A percentile compares a stretch with the other conserved stretches of the same genome.
Conservation (phyloP, 2,329 filamentous ascomycete genomes). For the Pseudopithomyces maydicus region DNA sequence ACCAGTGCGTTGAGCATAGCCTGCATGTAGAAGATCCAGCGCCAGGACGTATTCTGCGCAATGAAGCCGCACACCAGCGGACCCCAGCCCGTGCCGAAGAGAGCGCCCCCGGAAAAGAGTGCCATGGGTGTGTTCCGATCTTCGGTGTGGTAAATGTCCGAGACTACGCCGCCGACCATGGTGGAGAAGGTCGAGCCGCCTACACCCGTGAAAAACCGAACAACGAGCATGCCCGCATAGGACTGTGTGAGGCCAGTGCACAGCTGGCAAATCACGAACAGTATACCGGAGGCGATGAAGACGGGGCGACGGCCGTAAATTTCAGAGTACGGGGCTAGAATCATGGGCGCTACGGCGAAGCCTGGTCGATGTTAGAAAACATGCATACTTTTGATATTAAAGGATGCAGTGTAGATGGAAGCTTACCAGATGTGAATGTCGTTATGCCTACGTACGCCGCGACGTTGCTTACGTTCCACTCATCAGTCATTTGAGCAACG, state of each 20-base stretch:
- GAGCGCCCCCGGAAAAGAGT: constrained; percentile 77
- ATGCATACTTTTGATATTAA: background rate
- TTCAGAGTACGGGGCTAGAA: constrained; percentile 85
- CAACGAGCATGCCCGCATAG: constrained; percentile 74
- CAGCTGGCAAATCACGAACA: constrained; percentile 74
- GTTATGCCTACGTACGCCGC: constrained; percentile 78
- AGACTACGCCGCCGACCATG: constrained; percentile 90
- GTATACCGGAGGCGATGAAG: constrained; percentile 72
- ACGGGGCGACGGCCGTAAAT: constrained; percentile 86
- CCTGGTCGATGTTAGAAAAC: constrained; percentile 50
- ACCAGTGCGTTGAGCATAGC: constrained; percentile 70
- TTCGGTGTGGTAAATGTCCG: constrained; percentile 79
- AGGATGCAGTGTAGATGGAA: background rate
- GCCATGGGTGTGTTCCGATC: constrained; percentile 90
- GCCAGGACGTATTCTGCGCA: constrained; percentile 70
- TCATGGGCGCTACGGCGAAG: constrained; percentile 84
- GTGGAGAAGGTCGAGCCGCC: constrained; percentile 81
- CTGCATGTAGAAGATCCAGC: constrained; percentile 90
- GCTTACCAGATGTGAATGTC: constrained; percentile 65
- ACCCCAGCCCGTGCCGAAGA: constrained; percentile 80
- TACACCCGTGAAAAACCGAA: constrained; percentile 77
- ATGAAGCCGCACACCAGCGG: constrained; percentile 75
- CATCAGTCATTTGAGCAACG: constrained; percentile 64
- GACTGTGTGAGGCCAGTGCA: constrained; percentile 73
- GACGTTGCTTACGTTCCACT: constrained; percentile 69